These are phyloP conservation scores for Termitomyces sp. DNA, from an alignment of 768 basidiomycete species.

Conservation along the genomic window DNA sequence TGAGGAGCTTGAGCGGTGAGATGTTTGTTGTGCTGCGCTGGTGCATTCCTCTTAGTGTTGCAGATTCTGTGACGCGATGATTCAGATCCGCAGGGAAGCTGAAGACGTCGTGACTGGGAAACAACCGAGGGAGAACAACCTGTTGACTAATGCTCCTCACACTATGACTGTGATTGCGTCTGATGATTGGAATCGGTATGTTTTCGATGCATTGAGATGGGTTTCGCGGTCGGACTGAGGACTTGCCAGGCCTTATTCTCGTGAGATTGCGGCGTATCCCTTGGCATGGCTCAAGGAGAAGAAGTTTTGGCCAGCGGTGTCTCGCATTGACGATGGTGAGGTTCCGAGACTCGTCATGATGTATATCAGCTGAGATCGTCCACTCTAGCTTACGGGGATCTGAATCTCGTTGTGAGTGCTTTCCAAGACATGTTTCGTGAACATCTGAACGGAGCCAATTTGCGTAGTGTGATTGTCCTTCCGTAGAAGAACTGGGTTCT, in stretches of 20 bases:
- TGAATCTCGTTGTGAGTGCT: slow-evolving; percentile 76
- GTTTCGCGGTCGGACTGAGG: slow-evolving; percentile 3
- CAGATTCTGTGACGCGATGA: slow-evolving; percentile 97
- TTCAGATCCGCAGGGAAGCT: slow-evolving; percentile 88
- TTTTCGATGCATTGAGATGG: not conserved
- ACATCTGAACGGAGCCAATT: slow-evolving; percentile 5
- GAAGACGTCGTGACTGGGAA: slow-evolving; percentile 82
- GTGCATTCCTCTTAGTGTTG: slow-evolving; percentile 19
- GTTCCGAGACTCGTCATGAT: not conserved
- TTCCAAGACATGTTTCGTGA: not conserved
- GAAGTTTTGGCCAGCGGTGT: slow-evolving; percentile 97
- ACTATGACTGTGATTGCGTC: slow-evolving; percentile 66
- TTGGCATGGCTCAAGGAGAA: slow-evolving; percentile 73
- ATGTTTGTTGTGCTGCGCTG: slow-evolving; percentile 5
- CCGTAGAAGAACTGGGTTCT: slow-evolving; percentile 71
- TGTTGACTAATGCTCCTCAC: slow-evolving; percentile 93
- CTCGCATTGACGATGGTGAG: slow-evolving; percentile 90
- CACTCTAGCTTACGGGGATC: slow-evolving; percentile 77
- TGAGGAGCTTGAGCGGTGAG: slow-evolving; percentile 82
- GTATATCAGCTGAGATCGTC: not conserved
- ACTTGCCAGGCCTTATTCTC: slow-evolving; percentile 70
- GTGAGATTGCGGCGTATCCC: slow-evolving; percentile 88
- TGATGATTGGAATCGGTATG: slow-evolving; percentile 87
- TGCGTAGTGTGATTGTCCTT: slow-evolving; percentile 74
- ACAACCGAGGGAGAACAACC: slow-evolving; percentile 87